Evolutionary conservation across 768 basidiomycete species (phyloP).

Genomic region (Neoboletus subvelutipes): DNA sequence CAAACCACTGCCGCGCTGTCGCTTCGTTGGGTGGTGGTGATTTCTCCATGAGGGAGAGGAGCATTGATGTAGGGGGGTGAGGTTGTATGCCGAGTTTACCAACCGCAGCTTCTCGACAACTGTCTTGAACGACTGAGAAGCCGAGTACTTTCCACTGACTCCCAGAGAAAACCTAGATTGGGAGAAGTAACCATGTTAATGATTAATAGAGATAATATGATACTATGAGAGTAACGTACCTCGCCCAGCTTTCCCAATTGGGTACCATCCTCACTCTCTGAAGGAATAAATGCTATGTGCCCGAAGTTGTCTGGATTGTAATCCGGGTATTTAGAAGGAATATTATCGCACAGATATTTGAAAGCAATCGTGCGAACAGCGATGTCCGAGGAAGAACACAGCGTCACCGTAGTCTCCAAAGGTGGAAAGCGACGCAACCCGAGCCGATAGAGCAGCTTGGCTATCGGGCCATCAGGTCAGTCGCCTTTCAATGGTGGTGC

Average conservation of each 20-base stretch:
- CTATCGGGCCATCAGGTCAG: constrained; percentile 39
- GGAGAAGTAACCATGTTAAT: neutral
- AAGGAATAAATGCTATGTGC: constrained; percentile 76
- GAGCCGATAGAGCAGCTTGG: constrained; percentile 74
- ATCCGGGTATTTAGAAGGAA: constrained; percentile 54
- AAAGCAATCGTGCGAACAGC: constrained; percentile 61
- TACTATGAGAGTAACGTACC: constrained; percentile 35
- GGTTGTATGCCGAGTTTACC: constrained; percentile 66
- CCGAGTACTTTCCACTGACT: constrained; percentile 72
- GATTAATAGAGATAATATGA: neutral
- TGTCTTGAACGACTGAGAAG: constrained; percentile 64
- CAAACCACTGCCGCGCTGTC: constrained; percentile 66
- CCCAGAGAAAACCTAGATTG: constrained; percentile 63
- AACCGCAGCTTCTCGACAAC: constrained; percentile 49
- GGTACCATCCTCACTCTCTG: constrained; percentile 49
- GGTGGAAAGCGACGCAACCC: constrained; percentile 71
- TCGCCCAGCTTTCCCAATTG: constrained; percentile 64
- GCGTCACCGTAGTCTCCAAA: constrained; percentile 58
- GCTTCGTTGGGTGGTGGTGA: constrained; percentile 55
- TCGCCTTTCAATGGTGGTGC: neutral
- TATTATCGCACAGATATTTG: constrained; percentile 80
- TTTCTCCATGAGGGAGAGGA: constrained; percentile 58
- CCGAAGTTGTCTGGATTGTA: constrained; percentile 57
- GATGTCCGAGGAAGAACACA: constrained; percentile 61
- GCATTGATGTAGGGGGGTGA: constrained; percentile 61